A percentile compares a stretch with the other conserved stretches of the same genome.
Conservation (phyloP, 768 basidiomycete genomes). For the Boletus vermiculosoides region DNA sequence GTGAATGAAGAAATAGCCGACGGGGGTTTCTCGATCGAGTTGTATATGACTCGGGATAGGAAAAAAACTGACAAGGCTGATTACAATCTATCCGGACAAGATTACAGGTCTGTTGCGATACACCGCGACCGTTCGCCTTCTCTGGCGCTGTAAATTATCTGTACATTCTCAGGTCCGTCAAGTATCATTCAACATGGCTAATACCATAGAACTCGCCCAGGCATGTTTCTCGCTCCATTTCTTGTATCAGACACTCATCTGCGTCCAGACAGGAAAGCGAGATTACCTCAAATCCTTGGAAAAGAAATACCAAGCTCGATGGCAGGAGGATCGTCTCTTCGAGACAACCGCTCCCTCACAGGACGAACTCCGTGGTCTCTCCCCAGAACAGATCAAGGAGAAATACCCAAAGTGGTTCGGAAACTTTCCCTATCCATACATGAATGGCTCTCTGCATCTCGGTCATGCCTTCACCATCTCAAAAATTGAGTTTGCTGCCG, state of each 20-base stretch:
- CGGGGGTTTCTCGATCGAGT: conserved; percentile 10
- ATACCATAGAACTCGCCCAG: conserved; percentile 66
- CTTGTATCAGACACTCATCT: conserved; percentile 4
- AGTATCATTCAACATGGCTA: conserved; percentile 43
- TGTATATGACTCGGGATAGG: conserved; percentile 17
- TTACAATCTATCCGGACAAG: conserved; percentile 25
- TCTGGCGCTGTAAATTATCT: conserved; percentile 34
- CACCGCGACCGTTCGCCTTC: conserved; percentile 23
- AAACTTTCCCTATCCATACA: conserved; percentile 94
- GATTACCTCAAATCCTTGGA: conserved; percentile 84
- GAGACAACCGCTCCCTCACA: conserved; percentile 78
- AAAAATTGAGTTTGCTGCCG: conserved; percentile 95
- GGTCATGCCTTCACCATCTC: conserved; percentile 98
- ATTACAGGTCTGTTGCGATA: conserved; percentile 26
- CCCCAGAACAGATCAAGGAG: conserved; percentile 61
- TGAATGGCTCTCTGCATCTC: conserved; percentile 96
- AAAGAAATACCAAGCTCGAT: conserved; percentile 77
- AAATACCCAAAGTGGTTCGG: conserved; percentile 97
- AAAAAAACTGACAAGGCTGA: conserved; percentile 16
- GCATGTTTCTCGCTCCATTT: conserved; percentile 30
- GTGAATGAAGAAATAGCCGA: conserved; percentile 10
- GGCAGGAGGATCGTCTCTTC: conserved; percentile 77
- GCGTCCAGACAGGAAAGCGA: conserved; percentile 82
- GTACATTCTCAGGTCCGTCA: conserved; percentile 19
- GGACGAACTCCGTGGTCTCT: conserved; percentile 62